A percentile compares a stretch with the other conserved stretches of the same genome.
These are phyloP conservation scores for Parafenestella ontariensis DNA, from an alignment of 2,329 filamentous ascomycete species.

Conservation along the genomic window DNA sequence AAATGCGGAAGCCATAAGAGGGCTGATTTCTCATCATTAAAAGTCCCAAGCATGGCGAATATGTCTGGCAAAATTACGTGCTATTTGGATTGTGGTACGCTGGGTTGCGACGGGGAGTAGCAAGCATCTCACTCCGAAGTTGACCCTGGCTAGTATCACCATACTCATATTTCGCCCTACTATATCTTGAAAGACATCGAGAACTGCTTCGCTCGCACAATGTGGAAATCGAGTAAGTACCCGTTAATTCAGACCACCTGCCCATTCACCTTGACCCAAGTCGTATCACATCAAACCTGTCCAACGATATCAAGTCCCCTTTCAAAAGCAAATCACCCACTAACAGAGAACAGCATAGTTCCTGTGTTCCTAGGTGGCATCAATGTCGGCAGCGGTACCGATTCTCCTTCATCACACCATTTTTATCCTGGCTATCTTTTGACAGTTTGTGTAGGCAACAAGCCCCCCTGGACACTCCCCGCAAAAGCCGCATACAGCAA, in stretches of 20 bases:
- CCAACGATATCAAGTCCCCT: background rate
- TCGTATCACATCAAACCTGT: background rate
- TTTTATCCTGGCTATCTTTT: background rate
- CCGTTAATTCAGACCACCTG: background rate
- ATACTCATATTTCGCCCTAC: slow-evolving; percentile 61
- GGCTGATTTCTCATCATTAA: slow-evolving; percentile 20
- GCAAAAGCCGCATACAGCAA: slow-evolving; percentile 69
- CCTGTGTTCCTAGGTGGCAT: slow-evolving; percentile 70
- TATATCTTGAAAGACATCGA: slow-evolving; percentile 65
- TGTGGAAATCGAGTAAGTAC: slow-evolving; percentile 70
- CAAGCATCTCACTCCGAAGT: background rate
- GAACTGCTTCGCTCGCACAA: slow-evolving; percentile 63
- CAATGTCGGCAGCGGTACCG: slow-evolving; percentile 51
- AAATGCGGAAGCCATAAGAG: background rate
- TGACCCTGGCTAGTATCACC: slow-evolving; percentile 63
- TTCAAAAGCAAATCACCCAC: slow-evolving; percentile 3
- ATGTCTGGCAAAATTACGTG: slow-evolving; percentile 71
- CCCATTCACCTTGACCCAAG: background rate
- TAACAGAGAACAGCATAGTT: slow-evolving; percentile 61
- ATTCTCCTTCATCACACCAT: slow-evolving; percentile 5
- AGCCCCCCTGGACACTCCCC: slow-evolving; percentile 74
- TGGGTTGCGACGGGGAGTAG: background rate
- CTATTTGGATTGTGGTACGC: slow-evolving; percentile 71
- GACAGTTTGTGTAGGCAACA: slow-evolving; percentile 64
- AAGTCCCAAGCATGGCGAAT: slow-evolving; percentile 6